Evolutionary conservation across 176 grass and related monocot species (phyloP).

Genomic region (Calamus simplicifolius): DNA sequence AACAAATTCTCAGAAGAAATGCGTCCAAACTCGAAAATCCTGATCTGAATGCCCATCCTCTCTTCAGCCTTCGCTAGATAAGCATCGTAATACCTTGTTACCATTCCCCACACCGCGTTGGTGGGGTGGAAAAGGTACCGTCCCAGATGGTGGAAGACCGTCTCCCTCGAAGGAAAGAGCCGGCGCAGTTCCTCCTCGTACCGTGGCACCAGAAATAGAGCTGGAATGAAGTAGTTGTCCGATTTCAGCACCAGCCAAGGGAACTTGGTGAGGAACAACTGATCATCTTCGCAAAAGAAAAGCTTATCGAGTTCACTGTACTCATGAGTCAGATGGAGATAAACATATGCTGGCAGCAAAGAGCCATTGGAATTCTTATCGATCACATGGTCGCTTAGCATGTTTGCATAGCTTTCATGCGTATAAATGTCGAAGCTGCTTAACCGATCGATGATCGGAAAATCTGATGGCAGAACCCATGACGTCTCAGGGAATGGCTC

Average conservation of each 20-base stretch:
- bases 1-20: constrained; percentile 76
- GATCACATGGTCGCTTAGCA: constrained; percentile 40
- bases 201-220: constrained; percentile 55
- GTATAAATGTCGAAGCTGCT: constrained; percentile 35
- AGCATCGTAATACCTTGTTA: constrained; percentile 56
- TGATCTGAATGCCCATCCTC: constrained; percentile 73
- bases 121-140: constrained; percentile 72
- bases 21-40: constrained; percentile 59
- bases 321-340: constrained; percentile 57
- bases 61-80: constrained; percentile 61
- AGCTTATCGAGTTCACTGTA: constrained; percentile 40
- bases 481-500: constrained; percentile 72
- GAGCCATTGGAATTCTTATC: constrained; percentile 20
- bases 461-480: constrained; percentile 52
- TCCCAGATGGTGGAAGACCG: constrained; percentile 72
- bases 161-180: constrained; percentile 60
- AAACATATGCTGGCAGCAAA: constrained; percentile 56
- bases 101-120: constrained; percentile 55
- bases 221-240: constrained; percentile 77
- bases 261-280: constrained; percentile 52
- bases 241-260: constrained; percentile 77
- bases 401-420: constrained; percentile 58
- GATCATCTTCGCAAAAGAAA: constrained; percentile 72
- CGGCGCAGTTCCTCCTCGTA: constrained; percentile 40
- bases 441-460: constrained; percentile 39